Percentiles rank a stretch among this genome's conserved stretches.
phyloP scores from a whole-genome alignment of 768 basidiomycete genomes.

The Agrocybe pediades region DNA sequence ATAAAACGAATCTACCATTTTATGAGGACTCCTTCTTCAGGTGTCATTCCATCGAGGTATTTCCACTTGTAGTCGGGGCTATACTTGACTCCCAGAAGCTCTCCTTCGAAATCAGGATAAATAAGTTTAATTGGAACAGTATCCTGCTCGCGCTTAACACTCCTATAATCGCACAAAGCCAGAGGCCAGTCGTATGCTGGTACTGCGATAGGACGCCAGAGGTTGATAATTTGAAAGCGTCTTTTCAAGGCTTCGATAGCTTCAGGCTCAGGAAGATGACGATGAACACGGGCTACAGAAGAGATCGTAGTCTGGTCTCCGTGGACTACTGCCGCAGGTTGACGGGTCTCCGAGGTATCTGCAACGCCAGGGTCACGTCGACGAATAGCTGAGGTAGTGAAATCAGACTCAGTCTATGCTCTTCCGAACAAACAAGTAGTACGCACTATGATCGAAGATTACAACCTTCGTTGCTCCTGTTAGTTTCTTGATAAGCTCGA shows the following conservation, averaged over 20 bases:
- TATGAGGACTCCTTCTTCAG: conserved; percentile 50
- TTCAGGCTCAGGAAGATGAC: conserved; percentile 50
- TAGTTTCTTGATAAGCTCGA: conserved; percentile 55
- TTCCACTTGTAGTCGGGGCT: conserved; percentile 54
- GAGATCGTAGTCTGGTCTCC: conserved; percentile 55
- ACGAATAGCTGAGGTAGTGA: conserved; percentile 38
- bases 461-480: conserved; percentile 60
- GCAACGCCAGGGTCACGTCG: conserved; percentile 39
- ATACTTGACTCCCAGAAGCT: conserved; percentile 48
- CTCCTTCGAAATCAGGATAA: conserved; percentile 52
- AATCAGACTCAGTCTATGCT: not conserved
- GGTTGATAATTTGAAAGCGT: conserved; percentile 61
- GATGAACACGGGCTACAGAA: conserved; percentile 46
- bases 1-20: conserved; percentile 39
- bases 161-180: conserved; percentile 52
- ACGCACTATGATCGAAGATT: conserved; percentile 67
- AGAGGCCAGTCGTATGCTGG: conserved; percentile 54
- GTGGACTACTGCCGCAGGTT: conserved; percentile 48
- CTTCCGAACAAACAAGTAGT: not conserved
- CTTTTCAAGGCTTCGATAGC: conserved; percentile 41
- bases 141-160: conserved; percentile 42
- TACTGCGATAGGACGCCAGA: conserved; percentile 58
- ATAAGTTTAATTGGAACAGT: conserved; percentile 44
- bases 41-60: conserved; percentile 43
- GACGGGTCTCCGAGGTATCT: conserved; percentile 36